Evolutionary conservation across 768 basidiomycete species (phyloP).

Genomic region (Rhizopogon vinicolor): DNA sequence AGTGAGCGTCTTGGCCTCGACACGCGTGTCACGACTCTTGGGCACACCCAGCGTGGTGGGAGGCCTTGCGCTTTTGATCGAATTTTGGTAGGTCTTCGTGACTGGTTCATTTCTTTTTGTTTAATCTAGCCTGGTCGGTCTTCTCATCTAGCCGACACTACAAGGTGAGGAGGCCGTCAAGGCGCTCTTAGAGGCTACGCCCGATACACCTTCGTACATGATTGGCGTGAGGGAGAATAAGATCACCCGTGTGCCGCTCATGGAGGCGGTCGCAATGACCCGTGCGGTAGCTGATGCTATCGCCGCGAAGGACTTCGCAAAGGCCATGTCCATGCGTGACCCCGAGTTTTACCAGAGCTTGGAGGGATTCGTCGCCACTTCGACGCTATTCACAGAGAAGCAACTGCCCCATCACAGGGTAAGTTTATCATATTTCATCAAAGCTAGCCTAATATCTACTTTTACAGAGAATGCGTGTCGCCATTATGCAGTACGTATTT

Average conservation of each 20-base stretch:
- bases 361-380: conserved; percentile 78
- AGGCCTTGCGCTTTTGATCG: conserved; percentile 91
- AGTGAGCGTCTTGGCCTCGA: conserved; percentile 85
- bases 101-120: neutral
- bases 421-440: conserved; percentile 1
- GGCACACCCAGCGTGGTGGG: conserved; percentile 96
- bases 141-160: conserved; percentile 72
- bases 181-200: conserved; percentile 78
- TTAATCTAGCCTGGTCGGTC: neutral
- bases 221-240: conserved; percentile 96
- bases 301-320: conserved; percentile 74
- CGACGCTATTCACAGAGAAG: conserved; percentile 51
- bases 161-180: conserved; percentile 94
- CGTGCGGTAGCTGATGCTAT: conserved; percentile 82
- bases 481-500: conserved; percentile 75
- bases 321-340: conserved; percentile 85
- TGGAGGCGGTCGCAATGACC: conserved; percentile 93
- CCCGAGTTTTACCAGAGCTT: conserved; percentile 87
- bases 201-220: conserved; percentile 94
- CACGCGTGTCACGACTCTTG: conserved; percentile 93
- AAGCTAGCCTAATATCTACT: conserved; percentile 8
- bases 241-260: conserved; percentile 83
- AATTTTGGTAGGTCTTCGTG: conserved; percentile 58
- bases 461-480: conserved; percentile 67
- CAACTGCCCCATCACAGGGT: conserved; percentile 51